Evolutionary conservation across 352 stramenopile species (phyloP), one percentile per base, ranked within the genome.

Genomic region (Pythium diclinum): DNA sequence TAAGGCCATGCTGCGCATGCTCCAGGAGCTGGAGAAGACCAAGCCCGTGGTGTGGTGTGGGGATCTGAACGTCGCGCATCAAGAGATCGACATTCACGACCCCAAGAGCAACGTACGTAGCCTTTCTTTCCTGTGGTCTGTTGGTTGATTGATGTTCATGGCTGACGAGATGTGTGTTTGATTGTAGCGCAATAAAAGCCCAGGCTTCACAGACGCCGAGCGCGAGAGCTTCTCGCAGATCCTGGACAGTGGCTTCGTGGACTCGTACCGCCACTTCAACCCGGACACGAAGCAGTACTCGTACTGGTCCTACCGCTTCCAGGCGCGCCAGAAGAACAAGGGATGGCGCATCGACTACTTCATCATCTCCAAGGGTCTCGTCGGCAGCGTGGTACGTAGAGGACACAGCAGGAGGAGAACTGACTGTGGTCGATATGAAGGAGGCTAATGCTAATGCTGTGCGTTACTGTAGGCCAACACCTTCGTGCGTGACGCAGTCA

Each of bases 61-160:
- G 21, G 86, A 95, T 59, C 61, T 95, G 53, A 95, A 95, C 65
- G 86, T 95, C 56, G 86, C 86, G 30, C 80, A 95, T 75, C 66
- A 95, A 71, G 86, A 95, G 59, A 93, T 95, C 51, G 86, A 95
- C 67, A 95, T 95, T 58, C 86, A 95, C 64, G 83, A 95, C 73
- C 86, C 86, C 40, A 92, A 92, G 65, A 71, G 73, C 46, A 95
- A 95, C 65, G 78, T 87, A 70, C 40, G 73, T 72, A 42, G 36
- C 36, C 36, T 17, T 42, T 42, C 33, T 42, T 42, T 13, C 33
- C 33, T 42, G 34, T 42, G 9, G 9, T 6, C 13, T 17, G 13
- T 42, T 9, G 33, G 36, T 19, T 16, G 36, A 42, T 17, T 42
- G 36, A 42, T 42, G 13, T 17, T 42, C 10, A 16, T 42, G 36